These are phyloP conservation scores for Tetrapisispora nanseiensis DNA, from an alignment of 805 yeast species.

Conservation along the genomic window DNA sequence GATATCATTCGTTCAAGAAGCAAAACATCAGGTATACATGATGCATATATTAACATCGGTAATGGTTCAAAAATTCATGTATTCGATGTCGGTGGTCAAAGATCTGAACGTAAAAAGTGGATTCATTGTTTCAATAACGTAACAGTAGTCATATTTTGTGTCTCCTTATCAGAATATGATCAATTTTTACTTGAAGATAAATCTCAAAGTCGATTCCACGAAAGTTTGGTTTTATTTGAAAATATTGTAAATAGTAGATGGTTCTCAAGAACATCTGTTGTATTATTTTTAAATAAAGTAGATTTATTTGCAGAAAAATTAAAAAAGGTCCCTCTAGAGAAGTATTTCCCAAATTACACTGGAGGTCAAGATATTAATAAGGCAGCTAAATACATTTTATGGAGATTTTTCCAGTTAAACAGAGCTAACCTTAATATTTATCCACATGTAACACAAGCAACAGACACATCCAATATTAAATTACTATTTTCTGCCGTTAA, in stretches of 20 bases:
- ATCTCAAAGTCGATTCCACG: constrained; percentile 68
- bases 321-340: constrained; percentile 69
- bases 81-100: constrained; percentile 90
- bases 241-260: constrained; percentile 87
- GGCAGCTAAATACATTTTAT: constrained; percentile 83
- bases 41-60: constrained; percentile 68
- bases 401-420: constrained; percentile 82
- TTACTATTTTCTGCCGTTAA: constrained; percentile 78
- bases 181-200: constrained; percentile 73
- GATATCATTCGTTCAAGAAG: constrained; percentile 83
- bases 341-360: constrained; percentile 79
- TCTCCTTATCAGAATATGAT: constrained; percentile 84
- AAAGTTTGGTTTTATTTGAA: constrained; percentile 75
- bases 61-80: constrained; percentile 48
- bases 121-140: constrained; percentile 93
- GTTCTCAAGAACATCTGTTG: constrained; percentile 82
- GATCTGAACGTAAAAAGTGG: constrained; percentile 95
- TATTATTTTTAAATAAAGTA: constrained; percentile 78
- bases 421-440: constrained; percentile 72
- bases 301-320: constrained; percentile 84
- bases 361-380: constrained; percentile 86
- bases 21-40: constrained; percentile 88
- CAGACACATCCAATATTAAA: constrained; percentile 82
- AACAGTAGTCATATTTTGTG: constrained; percentile 81
- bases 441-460: constrained; percentile 91